Conservation (phyloP, 2,329 filamentous ascomycete species). For the Ophiostoma tasmaniense region DNA sequence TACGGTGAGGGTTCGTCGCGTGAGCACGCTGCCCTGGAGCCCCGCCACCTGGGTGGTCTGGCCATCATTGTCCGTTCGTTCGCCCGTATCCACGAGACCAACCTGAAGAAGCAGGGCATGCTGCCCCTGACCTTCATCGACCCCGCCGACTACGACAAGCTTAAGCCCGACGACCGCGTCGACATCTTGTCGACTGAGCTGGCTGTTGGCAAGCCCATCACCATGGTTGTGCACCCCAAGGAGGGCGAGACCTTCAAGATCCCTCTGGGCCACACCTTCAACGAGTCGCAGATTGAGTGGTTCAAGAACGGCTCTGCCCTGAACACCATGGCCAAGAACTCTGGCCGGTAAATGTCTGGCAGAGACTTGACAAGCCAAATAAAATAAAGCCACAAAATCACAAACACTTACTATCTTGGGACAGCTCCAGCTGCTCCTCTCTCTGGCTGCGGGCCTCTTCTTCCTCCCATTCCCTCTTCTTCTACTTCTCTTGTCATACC, state of each 20-base stretch:
- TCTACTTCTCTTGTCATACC: neutral
- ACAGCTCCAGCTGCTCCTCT: neutral
- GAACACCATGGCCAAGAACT: constrained; percentile 90
- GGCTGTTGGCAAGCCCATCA: constrained; percentile 85
- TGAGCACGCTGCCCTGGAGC: constrained; percentile 97
- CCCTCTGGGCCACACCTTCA: constrained; percentile 90
- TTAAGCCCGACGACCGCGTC: constrained; percentile 84
- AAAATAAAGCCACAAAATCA: neutral
- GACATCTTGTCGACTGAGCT: constrained; percentile 85
- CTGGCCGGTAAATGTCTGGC: neutral
- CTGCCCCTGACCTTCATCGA: constrained; percentile 92
- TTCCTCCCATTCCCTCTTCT: neutral
- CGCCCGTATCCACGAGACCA: constrained; percentile 99
- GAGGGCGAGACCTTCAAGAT: constrained; percentile 74
- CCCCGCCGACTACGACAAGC: constrained; percentile 96
- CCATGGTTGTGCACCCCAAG: constrained; percentile 85
- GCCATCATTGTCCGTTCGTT: constrained; percentile 95
- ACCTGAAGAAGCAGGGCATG: constrained; percentile 99
- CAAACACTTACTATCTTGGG: neutral
- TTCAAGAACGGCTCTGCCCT: constrained; percentile 96
- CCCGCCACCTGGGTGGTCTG: constrained; percentile 90
- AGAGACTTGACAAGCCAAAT: neutral
- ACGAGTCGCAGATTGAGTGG: constrained; percentile 96
- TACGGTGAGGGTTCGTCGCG: constrained; percentile 96
- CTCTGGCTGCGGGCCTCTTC: neutral